Evolutionary conservation across 306 rosid genomes (phyloP).

Genomic region (Acacia confusa): DNA sequence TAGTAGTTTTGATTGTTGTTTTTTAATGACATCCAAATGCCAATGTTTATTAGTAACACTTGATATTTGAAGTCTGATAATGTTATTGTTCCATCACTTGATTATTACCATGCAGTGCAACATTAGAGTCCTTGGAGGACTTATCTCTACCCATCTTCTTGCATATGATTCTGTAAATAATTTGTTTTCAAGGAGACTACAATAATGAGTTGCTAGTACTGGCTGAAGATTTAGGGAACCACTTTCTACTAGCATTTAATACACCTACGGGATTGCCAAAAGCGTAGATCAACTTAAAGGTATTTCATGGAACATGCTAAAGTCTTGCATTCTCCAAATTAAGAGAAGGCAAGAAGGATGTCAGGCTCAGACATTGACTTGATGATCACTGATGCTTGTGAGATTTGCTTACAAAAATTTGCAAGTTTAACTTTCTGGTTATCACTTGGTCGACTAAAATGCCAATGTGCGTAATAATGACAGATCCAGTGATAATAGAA

Average conservation of each 20-base stretch:
- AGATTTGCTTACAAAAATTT: too few species aligned
- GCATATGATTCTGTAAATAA: conserved; percentile 83
- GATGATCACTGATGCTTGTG: too few species aligned
- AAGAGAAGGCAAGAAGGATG: too few species aligned
- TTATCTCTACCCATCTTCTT: conserved; percentile 91
- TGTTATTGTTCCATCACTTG: conserved; percentile 36
- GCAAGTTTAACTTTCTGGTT: too few species aligned
- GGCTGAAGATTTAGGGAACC: conserved; percentile 91
- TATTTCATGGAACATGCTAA: conserved; percentile 29
- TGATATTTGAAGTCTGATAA: too few species aligned
- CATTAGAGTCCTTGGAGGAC: conserved; percentile 99
- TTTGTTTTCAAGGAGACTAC: conserved; percentile 61
- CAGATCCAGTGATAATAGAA: too few species aligned
- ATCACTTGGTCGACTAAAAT: too few species aligned
- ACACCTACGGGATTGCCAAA: conserved; percentile 94
- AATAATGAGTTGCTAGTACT: conserved; percentile 68
- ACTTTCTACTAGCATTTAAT: conserved; percentile 79
- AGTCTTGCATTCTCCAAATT: background rate
- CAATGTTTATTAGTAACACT: too few species aligned
- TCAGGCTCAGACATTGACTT: too few species aligned
- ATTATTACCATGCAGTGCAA: conserved; percentile 78
- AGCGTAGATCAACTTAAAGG: conserved; percentile 98
- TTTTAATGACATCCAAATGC: too few species aligned
- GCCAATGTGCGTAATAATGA: background rate
- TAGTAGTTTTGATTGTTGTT: too few species aligned